Evolutionary conservation across 2,329 filamentous ascomycete genomes (phyloP), one percentile per base, ranked within the genome.

Genomic region (Colletotrichum chlorophyti): DNA sequence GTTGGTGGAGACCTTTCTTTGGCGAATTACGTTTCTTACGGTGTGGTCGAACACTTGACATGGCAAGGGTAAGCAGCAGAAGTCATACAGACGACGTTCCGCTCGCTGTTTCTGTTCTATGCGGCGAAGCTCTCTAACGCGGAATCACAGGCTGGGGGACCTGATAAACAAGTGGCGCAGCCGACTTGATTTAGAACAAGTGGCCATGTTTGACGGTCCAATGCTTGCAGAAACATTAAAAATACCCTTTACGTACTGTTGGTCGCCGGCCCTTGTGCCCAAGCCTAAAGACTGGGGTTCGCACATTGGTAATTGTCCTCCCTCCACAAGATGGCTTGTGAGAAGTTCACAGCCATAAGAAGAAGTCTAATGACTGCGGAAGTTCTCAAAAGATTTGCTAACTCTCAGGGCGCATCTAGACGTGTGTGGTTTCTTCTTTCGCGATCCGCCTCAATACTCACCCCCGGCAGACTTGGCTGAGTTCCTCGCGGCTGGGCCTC

Each of bases 191-290:
- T 73, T 93, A 1, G 88, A 91, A 51, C 81, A 86, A 0, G 79
- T 93, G 35, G 88, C 86, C 65, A 76, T 88, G 26, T 84, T 91
- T 40, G 90, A 87, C 76, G 90, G 87, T 1, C 89, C 89, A 6
- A 85, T 85, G 17, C 83, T 92, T 73, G 73, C 90, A 1, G 83
- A 84, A 49, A 83, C 87, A 8, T 71, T 93, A 17, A 79, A 80
- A 38, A 81, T 93, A 5, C 90, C 90, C 0, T 88, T 88, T 60
- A 91, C 90, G 0, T 93, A n/a, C n/a, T n/a, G n/a, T n/a, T n/a
- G 90, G 90, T 90, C 87, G 0, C 85, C 87, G 0, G 80, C 85
- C 6, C 70, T 90, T 12, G 85, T 90, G 1, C 81, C 85, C 0
- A 90, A 90, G 64, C 87, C 87, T 0, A 75, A 74, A 3, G 87